Evolutionary conservation across 495 filamentous ascomycete genomes (phyloP).

Genomic region (Penicillium alfredii): DNA sequence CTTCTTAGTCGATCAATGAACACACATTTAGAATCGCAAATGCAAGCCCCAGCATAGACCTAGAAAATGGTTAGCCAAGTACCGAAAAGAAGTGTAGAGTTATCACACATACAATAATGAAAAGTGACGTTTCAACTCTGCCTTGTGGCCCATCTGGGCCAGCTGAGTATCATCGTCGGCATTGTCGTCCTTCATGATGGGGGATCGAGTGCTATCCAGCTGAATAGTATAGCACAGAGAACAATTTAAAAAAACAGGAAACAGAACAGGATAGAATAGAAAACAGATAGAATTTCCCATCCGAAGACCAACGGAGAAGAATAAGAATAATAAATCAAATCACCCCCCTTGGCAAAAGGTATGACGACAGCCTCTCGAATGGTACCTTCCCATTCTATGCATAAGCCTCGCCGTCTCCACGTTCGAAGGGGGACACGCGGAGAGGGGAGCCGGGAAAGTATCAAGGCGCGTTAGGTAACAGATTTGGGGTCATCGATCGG

Average conservation of each 20-base stretch:
- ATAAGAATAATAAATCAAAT: no score
- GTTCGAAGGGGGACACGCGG: no score
- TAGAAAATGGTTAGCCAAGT: constrained; percentile 13
- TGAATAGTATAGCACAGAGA: no score
- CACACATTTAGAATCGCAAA: constrained; percentile 50
- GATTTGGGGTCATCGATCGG: constrained; percentile 20
- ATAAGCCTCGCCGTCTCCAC: constrained; percentile 8
- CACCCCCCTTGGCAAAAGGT: no score
- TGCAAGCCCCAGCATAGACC: constrained; percentile 48
- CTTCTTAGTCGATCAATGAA: not conserved
- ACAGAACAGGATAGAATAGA: constrained; percentile 4
- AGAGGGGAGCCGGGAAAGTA: no score
- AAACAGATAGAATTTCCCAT: no score
- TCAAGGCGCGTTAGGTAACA: constrained; percentile 19
- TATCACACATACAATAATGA: constrained; percentile 40
- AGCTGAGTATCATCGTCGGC: constrained; percentile 46
- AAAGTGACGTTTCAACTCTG: constrained; percentile 56
- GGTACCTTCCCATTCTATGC: constrained; percentile 13
- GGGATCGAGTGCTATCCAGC: not conserved
- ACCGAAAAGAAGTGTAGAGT: not conserved
- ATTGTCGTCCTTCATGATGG: constrained; percentile 22
- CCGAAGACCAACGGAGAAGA: no score
- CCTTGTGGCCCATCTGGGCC: constrained; percentile 60
- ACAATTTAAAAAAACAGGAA: constrained; percentile 1
- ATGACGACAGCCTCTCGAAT: constrained; percentile 12